Evolutionary conservation across 495 filamentous ascomycete species (phyloP).

Genomic region (Hamigera avellanea): DNA sequence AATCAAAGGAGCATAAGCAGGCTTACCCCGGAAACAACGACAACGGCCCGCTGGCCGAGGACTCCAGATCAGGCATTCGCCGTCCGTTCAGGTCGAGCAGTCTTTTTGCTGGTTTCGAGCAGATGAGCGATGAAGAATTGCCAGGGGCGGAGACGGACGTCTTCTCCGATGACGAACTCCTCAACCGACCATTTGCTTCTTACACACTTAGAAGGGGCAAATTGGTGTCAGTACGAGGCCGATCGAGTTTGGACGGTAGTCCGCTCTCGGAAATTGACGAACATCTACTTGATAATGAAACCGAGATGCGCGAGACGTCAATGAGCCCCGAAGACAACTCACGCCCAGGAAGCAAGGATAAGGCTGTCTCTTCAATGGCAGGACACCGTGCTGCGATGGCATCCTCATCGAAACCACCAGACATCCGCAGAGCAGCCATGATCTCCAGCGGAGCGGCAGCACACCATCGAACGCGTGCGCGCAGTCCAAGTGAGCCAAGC

Average conservation of each 20-base stretch:
- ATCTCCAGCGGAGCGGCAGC: constrained; percentile 66
- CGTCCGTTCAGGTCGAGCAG: constrained; percentile 67
- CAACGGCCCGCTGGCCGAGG: constrained; percentile 57
- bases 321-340: constrained; percentile 5
- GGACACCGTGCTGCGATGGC: constrained; percentile 11
- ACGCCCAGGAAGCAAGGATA: constrained; percentile 1
- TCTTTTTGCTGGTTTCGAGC: constrained; percentile 77
- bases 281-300: constrained; percentile 23
- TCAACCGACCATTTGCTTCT: constrained; percentile 31
- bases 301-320: constrained; percentile 7
- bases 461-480: constrained; percentile 50
- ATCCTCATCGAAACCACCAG: constrained; percentile 31
- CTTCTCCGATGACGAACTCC: constrained; percentile 36
- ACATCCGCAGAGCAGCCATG: constrained; percentile 54
- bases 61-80: constrained; percentile 44
- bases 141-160: constrained; percentile 27
- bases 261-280: constrained; percentile 30
- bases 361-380: constrained; percentile 6
- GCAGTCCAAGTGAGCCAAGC: constrained; percentile 67
- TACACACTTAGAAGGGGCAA: constrained; percentile 33
- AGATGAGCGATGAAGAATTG: constrained; percentile 40
- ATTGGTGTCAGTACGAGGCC: constrained; percentile 25
- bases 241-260: constrained; percentile 23
- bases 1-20: constrained; percentile 39
- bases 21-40: constrained; percentile 76